Conservation (phyloP, 495 filamentous ascomycete genomes). For the Filosporella fistucella region DNA sequence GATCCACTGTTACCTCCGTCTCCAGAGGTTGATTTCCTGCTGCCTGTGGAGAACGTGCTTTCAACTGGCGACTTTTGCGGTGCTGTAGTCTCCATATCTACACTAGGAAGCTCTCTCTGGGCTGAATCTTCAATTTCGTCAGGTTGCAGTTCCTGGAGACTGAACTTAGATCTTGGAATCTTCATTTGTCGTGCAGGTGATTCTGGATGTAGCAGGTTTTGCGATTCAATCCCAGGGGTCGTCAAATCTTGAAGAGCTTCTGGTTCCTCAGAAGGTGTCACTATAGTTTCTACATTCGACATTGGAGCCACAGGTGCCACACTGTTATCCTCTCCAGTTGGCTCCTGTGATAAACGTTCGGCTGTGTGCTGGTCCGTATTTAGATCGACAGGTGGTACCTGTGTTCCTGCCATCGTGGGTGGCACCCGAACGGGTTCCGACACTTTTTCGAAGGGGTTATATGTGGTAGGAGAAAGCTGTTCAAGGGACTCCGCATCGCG, state of each 20-base stretch:
- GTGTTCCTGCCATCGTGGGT: too few relatives aligned
- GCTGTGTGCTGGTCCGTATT: too few relatives aligned
- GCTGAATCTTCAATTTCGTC: conserved; percentile 4
- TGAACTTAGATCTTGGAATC: conserved; percentile 47
- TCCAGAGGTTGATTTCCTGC: conserved; percentile 7
- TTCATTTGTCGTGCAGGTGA: conserved; percentile 13
- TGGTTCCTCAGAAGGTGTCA: background rate
- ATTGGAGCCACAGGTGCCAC: too few relatives aligned
- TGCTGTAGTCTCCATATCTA: background rate
- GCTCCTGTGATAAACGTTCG: too few relatives aligned
- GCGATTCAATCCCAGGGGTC: background rate
- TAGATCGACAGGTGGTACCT: too few relatives aligned
- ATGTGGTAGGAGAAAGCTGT: background rate
- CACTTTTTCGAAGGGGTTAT: conserved; percentile 4
- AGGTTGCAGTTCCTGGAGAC: conserved; percentile 36
- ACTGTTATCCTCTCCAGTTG: too few relatives aligned
- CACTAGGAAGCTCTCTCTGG: background rate
- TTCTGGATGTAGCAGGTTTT: too few relatives aligned
- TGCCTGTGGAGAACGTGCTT: conserved; percentile 20
- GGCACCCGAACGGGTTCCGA: too few relatives aligned
- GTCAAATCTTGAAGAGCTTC: background rate
- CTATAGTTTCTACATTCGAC: too few relatives aligned
- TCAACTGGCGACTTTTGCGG: conserved; percentile 18
- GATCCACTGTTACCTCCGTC: conserved; percentile 7
- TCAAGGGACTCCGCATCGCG: conserved; percentile 1